These are phyloP conservation scores for Chytriomyces confervae DNA, from an alignment of 192 early-diverging fungal genomes.

Conservation along the genomic window DNA sequence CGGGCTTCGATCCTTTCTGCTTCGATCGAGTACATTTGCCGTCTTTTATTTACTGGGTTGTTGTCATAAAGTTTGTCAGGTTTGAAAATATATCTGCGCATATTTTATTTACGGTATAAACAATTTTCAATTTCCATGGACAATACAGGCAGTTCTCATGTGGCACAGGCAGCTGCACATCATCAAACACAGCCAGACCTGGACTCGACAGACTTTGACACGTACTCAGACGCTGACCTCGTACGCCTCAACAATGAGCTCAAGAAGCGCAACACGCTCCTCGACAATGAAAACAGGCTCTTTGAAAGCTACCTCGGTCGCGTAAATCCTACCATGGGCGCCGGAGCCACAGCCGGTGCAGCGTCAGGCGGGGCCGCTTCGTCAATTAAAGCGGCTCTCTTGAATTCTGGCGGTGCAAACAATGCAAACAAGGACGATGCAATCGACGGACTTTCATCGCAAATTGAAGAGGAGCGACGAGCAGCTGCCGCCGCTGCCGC, in stretches of 20 bases:
- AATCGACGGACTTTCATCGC: neutral
- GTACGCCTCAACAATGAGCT: conserved; percentile 52
- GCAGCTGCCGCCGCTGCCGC: conserved; percentile 4
- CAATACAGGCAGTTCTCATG: neutral
- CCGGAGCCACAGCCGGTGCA: neutral
- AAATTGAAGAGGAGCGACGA: conserved; percentile 30
- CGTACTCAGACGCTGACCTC: conserved; percentile 55
- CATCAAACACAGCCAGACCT: conserved; percentile 20
- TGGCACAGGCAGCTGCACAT: neutral
- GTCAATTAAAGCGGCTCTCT: neutral
- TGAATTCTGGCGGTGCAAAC: neutral
- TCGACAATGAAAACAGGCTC: conserved; percentile 57
- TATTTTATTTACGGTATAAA: too few species aligned
- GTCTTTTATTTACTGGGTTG: too few species aligned
- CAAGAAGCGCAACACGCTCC: conserved; percentile 43
- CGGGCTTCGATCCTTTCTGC: neutral
- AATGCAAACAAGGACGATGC: neutral
- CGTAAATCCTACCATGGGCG: conserved; percentile 40
- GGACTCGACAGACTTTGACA: conserved; percentile 55
- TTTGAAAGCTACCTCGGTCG: conserved; percentile 59
- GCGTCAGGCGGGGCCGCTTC: neutral
- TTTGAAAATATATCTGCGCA: too few species aligned
- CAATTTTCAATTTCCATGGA: too few species aligned
- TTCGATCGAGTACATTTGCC: too few species aligned
- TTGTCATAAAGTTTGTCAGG: too few species aligned